Evolutionary conservation across 176 grass and related monocot genomes (phyloP), one percentile per base, ranked within the genome.

Genomic region (Musa beccarii): DNA sequence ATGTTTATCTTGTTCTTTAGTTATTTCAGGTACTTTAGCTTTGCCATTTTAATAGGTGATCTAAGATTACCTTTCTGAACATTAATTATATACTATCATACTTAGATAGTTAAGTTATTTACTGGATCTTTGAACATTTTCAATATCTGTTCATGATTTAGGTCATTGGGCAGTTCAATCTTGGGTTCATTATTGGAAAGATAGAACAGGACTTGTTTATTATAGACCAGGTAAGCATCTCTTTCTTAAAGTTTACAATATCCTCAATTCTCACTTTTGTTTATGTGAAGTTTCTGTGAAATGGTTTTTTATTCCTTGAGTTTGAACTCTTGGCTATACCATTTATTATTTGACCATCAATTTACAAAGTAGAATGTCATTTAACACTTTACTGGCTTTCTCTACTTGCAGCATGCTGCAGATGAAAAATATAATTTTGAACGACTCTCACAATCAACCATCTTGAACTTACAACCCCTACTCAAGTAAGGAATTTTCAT

Each of bases 381-480:
- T 15, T 74, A 34, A 77, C 26, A 51, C 16, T 29, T 50, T 19
- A 23, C 11, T 59, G 66, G 71, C 12, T 81, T 79, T 82, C 71
- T 15, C 52, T 50, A 80, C 20, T 75, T 89, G 74, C 64, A 98
- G 94, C 94, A 98, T 91, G 94, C 94, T 76, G 90, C 90, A 78
- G 94, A 98, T 91, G 94, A 98, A 80, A 93, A 98, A 76, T 91
- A 87, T 83, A 98, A 93, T 79, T 98, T 89, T 79, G 94, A 98
- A 86, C 85, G 80, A 55, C 86, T 98, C 57, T 98, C 94, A 66
- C 86, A 84, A 51, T 93, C 94, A 84, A 98, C 94, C 75, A 93
- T 77, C 66, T 93, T 93, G 84, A 98, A 87, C 73, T 43, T 93
- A 79, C 90, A 98, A 59, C 94, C 94, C 25, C 86, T 98, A 82